Conservation (phyloP, 257 asterid genomes). For the Solanum chiquidenum region DNA sequence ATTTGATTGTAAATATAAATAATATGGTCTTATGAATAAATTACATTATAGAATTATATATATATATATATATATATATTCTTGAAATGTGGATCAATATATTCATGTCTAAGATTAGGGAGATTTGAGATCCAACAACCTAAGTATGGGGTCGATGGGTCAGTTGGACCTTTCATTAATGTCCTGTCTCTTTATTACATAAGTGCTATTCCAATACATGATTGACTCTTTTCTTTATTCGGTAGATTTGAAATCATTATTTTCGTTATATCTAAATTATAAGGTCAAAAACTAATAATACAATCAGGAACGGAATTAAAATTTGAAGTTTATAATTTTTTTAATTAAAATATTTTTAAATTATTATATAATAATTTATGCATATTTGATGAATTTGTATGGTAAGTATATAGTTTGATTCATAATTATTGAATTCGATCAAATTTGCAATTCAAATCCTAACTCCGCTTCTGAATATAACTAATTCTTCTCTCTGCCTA, state of each 20-base stretch:
- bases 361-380: background rate
- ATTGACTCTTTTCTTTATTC: background rate
- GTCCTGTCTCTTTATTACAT: background rate
- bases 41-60: background rate
- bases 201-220: background rate
- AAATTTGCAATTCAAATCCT: background rate
- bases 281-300: background rate
- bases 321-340: background rate
- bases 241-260: background rate
- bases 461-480: background rate
- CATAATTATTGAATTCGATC: background rate
- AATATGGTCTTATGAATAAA: background rate
- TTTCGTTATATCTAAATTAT: background rate
- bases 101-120: background rate
- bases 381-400: background rate
- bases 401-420: background rate
- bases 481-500: background rate
- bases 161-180: background rate
- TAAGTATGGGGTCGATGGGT: background rate
- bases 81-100: background rate
- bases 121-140: background rate
- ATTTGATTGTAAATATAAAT: background rate
- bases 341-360: background rate
- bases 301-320: accelerated
- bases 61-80: background rate